Conservation (phyloP, 148 eudicot species). For the Silene conica region DNA sequence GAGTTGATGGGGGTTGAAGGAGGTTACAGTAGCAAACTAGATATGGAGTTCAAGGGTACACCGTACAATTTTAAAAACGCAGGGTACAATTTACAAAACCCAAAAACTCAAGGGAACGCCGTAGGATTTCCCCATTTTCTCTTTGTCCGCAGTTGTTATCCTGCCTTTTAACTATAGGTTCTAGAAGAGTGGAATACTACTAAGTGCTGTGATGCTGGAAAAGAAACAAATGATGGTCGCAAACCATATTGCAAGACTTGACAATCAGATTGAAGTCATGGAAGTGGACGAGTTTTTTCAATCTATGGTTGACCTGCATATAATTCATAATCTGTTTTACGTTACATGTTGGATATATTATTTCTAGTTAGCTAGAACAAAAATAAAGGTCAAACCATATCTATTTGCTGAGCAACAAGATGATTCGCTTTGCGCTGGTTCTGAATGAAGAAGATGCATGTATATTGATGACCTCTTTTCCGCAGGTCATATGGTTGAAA, state of each 20-base stretch:
- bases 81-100: background rate
- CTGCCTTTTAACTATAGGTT: background rate
- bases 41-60: background rate
- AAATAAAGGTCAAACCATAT: background rate
- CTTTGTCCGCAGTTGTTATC: background rate
- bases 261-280: background rate
- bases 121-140: background rate
- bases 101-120: background rate
- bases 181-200: background rate
- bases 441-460: background rate
- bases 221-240: background rate
- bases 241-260: background rate
- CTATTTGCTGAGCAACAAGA: conserved; percentile 3
- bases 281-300: background rate
- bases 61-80: background rate
- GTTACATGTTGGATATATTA: background rate
- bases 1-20: background rate
- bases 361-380: background rate
- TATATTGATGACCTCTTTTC: background rate
- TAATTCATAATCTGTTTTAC: background rate
- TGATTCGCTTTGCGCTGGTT: background rate
- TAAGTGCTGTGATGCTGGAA: background rate
- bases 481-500: conserved; percentile 83
- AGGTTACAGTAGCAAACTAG: background rate
- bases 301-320: background rate